Base-by-base conservation (phyloP, 1,139 yeast species). In the Nakaseomyces glabratus region DNA sequence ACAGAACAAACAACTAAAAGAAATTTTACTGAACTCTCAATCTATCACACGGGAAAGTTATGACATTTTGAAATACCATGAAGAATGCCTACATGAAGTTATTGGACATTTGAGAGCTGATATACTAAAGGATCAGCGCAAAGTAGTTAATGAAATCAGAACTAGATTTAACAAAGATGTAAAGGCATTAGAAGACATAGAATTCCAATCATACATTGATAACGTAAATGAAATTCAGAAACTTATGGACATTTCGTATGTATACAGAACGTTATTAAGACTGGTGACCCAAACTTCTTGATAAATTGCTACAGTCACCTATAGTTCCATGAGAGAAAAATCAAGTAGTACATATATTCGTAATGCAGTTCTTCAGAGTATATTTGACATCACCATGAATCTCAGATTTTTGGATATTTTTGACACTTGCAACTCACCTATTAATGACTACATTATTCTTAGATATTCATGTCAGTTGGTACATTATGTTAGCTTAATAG, bases 91-190 rank as follows among this genome's bases (percentile, higher is more conserved):
- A 12, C 39, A 38, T 6, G 38, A 33, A n/a, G 47, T 49, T 3
- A 48, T 49, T 1, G 31, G 39, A 4, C 33, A 44, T 17, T 33
- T 52, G 20, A 38, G 55, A 20, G 31, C 37, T 5, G 52, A 52
- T 29, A 41, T 49, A 9, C 31, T 45, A 22, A 29, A 36, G 11
- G 39, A 46, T 28, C 51, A 46, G 29, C 31, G 35, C 15, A 20
- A 25, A 6, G 36, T 45, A 13, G 24, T 43, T 9, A 22, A 14
- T 9, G 37, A 33, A 24, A 41, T 44, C n/a, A 45, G 44, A 26
- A 16, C 21, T 6, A 38, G 40, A 12, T 36, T 43, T 28, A 28
- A 41, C 1, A 28, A 34, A 6, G 45, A 44, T 13, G 22, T 49
- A 13, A 25, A 42, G 10, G 38, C 46, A 2, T 31, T 39, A 20